phyloP scores from a whole-genome alignment of 768 basidiomycete species.

The Mycena crocata region DNA sequence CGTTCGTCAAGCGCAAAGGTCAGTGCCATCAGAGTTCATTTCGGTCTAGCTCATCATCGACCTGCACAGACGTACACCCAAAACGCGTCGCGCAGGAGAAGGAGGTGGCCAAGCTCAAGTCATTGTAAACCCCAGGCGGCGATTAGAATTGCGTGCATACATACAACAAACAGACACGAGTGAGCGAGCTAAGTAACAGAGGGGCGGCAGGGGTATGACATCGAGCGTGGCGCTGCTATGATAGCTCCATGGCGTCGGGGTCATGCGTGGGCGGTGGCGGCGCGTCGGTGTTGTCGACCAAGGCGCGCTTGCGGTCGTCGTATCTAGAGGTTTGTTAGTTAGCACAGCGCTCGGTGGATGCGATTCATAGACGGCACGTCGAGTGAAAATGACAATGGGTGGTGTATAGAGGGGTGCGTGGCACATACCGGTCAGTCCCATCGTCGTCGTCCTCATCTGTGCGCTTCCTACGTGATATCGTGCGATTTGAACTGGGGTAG shows the following conservation, averaged over 20 bases:
- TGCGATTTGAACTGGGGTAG: slow-evolving; percentile 61
- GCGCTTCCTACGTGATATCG: slow-evolving; percentile 72
- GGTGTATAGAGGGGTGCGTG: background rate
- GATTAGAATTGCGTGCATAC: slow-evolving; percentile 23
- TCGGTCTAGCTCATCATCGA: slow-evolving; percentile 16
- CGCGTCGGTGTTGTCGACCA: slow-evolving; percentile 48
- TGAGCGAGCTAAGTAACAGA: slow-evolving; percentile 36
- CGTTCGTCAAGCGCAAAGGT: slow-evolving; percentile 91
- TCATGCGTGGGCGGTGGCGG: slow-evolving; percentile 40
- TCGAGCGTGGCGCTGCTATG: slow-evolving; percentile 29
- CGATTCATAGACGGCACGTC: too few species aligned
- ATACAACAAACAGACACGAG: too few species aligned
- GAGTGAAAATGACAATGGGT: too few species aligned
- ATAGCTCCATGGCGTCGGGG: slow-evolving; percentile 64
- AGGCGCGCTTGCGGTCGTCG: slow-evolving; percentile 61
- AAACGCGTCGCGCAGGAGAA: slow-evolving; percentile 86
- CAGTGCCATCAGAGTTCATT: slow-evolving; percentile 36
- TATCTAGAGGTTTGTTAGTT: slow-evolving; percentile 44
- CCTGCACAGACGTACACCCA: slow-evolving; percentile 82
- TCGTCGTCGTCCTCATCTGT: slow-evolving; percentile 81
- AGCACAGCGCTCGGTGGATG: too few species aligned
- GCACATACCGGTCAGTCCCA: slow-evolving; percentile 46
- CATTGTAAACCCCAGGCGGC: slow-evolving; percentile 57
- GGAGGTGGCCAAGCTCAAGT: slow-evolving; percentile 86
- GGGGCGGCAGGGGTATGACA: too few species aligned